Evolutionary conservation across 352 stramenopile genomes (phyloP), one percentile per base, ranked within the genome.

Genomic region (Phytophthora cryptogea): DNA sequence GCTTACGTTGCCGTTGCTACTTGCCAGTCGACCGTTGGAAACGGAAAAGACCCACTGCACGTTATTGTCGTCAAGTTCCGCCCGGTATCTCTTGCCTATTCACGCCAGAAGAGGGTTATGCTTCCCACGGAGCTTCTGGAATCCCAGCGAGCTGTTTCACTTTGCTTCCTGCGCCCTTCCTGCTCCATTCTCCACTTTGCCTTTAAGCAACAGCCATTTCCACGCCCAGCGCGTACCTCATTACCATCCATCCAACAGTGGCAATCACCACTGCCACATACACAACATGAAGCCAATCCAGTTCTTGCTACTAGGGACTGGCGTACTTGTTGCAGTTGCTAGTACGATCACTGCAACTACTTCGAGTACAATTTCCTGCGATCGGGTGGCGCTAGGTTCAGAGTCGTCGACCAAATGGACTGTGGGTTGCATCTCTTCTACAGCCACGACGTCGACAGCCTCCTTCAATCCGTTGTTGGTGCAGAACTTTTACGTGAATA

Each of bases 381-480:
- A 77, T 20, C 55, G 42, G 8, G 67, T 60, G 16, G 49, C 49
- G 11, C 63, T 82, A 4, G 54, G 65, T 26, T 68, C 72, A 13
- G 35, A 67, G 26, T 75, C 70, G 6, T 33, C 44, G 9, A 57
- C 53, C 9, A 66, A 73, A 39, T 82, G 72, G 72, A 66, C 42
- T 31, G 50, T 82, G 26, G 40, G 48, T 37, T 82, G 72, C 27
- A 54, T 60, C 30, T 50, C 30, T 13, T 39, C 56, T 13, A 31
- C 41, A 9, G 31, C 23, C 3, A 39, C 45, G 16, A 9, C 51
- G 26, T 43, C 59, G 5, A 57, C 45, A 14, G 67, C 67, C 5
- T 63, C 48, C n/a, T 78, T 82, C 26, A 60, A 77, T 58, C 70
- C 72, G n/a, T 50, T 44, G 11, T 42, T 59, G 31, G 72, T 82